A percentile compares a stretch with the other conserved stretches of the same genome.
phyloP scores from a whole-genome alignment of 1,284 basidiomycete genomes.

The Malassezia arunalokei region DNA sequence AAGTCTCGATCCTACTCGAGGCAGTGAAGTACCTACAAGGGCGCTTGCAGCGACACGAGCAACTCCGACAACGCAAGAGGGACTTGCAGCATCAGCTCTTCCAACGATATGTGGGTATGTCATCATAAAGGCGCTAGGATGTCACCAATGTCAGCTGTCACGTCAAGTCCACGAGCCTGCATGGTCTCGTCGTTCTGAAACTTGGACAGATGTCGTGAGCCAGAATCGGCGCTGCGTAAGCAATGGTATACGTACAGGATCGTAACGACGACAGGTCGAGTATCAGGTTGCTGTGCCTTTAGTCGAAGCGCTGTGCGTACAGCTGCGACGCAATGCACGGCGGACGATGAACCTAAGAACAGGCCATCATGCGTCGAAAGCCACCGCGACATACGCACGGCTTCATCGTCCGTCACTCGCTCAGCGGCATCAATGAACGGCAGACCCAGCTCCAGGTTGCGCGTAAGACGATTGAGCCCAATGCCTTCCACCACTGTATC shows the following conservation, averaged over 20 bases:
- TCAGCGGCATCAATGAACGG: conserved; percentile 35
- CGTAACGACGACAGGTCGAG: conserved; percentile 35
- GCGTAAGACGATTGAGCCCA: conserved; percentile 50
- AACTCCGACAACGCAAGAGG: conserved; percentile 1
- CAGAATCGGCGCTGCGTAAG: conserved; percentile 27
- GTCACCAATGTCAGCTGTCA: conserved; percentile 33
- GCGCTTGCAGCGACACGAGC: conserved; percentile 1
- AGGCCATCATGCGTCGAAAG: conserved; percentile 59
- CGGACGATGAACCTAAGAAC: conserved; percentile 88
- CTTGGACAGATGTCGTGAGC: conserved; percentile 39
- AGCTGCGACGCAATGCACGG: conserved; percentile 84
- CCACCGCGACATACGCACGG: conserved; percentile 36
- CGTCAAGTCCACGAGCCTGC: conserved; percentile 16
- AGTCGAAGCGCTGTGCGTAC: conserved; percentile 48
- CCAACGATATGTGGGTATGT: background rate
- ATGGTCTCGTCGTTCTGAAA: conserved; percentile 37
- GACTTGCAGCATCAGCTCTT: conserved; percentile 1
- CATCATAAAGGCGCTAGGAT: conserved; percentile 17
- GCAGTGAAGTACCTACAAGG: background rate
- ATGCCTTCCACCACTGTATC: conserved; percentile 53
- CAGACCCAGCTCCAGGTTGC: conserved; percentile 35
- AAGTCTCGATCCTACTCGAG: background rate
- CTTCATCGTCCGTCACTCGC: conserved; percentile 38
- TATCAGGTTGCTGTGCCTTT: conserved; percentile 13
- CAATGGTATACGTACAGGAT: conserved; percentile 19